Evolutionary conservation across 2,329 filamentous ascomycete species (phyloP), one percentile per base, ranked within the genome.

Genomic region (Paecilomyces dactylethromorphus): DNA sequence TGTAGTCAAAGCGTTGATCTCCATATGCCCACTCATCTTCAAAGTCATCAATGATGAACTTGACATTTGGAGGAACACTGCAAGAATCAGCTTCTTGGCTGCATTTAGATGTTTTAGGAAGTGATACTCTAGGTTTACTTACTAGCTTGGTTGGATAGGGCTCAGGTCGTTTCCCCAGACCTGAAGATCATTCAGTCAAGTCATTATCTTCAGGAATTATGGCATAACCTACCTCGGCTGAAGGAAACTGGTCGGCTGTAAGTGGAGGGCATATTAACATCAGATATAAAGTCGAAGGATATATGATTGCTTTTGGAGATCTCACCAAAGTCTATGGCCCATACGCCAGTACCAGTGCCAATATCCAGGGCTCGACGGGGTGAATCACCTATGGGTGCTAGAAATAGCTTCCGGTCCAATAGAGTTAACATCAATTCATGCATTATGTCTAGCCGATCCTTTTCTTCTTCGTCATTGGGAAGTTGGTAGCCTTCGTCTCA

Each of bases 11-110:
- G n/a, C 21, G n/a, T 56, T 26, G 21, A 8, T 69, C 66, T 4
- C 80, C 79, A 60, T 84, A 78, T 15, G 84, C 68, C 84, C 84
- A 87, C 3, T 78, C 76, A 59, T 77, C 78, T 68, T 86, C 83
- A 26, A 82, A 76, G 61, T 86, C 84, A 59, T 86, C 84, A 11
- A 86, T 76, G 65, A 83, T 73, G 62, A 84, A 85, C 24, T 76
- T 75, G 18, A 84, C 77, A 62, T 85, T 85, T 3, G 82, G 79
- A 3, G 83, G 83, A 10, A 85, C 69, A 60, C 62, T 63, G 35
- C 29, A 54, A 7, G 2, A 8, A 45, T 52, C 50, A 24, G 50
- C 5, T 52, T 52, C 13, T 52, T 24, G 11, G 24, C 12, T 12
- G 26, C 24, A 3, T 3, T 26, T 26, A 26, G 24, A 26, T 24